Conservation (phyloP, 352 stramenopile species). For the Saprolegnia parasitica region DNA sequence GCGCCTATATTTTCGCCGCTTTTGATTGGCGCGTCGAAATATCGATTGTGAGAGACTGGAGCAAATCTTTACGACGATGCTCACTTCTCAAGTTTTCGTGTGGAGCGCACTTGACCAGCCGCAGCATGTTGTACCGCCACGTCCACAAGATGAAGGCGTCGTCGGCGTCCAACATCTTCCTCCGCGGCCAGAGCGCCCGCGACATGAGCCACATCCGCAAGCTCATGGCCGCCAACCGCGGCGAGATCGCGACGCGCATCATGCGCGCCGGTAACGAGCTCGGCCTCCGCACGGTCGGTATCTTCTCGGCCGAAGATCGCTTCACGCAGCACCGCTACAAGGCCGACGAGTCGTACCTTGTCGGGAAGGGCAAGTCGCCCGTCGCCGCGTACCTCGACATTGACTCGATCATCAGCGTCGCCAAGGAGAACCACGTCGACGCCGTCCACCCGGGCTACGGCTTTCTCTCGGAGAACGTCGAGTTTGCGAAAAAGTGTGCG, state of each 20-base stretch:
- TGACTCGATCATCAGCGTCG: constrained; percentile 88
- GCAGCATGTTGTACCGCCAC: constrained; percentile 10
- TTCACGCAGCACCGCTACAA: constrained; percentile 97
- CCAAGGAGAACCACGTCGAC: constrained; percentile 88
- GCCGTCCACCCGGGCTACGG: constrained; percentile 97
- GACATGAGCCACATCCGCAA: constrained; percentile 83
- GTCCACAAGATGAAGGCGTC: constrained; percentile 16
- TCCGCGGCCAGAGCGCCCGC: constrained; percentile 8
- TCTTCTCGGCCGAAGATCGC: constrained; percentile 91
- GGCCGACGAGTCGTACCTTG: constrained; percentile 94
- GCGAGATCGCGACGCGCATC: constrained; percentile 97
- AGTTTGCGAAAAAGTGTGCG: constrained; percentile 90
- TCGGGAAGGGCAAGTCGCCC: constrained; percentile 86
- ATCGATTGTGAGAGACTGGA: constrained; percentile 10
- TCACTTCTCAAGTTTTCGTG: constrained; percentile 25
- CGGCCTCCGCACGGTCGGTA: constrained; percentile 85
- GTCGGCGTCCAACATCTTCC: neutral
- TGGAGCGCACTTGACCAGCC: constrained; percentile 4
- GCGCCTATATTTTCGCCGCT: neutral
- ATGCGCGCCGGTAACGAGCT: constrained; percentile 93
- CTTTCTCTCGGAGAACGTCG: constrained; percentile 95
- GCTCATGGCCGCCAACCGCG: constrained; percentile 96
- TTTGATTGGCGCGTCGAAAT: constrained; percentile 9
- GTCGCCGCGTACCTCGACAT: constrained; percentile 96
- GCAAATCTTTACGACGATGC: neutral